These are phyloP conservation scores for Hypsizygus ulmarius DNA, from an alignment of 1,284 basidiomycete species.

Conservation along the genomic window DNA sequence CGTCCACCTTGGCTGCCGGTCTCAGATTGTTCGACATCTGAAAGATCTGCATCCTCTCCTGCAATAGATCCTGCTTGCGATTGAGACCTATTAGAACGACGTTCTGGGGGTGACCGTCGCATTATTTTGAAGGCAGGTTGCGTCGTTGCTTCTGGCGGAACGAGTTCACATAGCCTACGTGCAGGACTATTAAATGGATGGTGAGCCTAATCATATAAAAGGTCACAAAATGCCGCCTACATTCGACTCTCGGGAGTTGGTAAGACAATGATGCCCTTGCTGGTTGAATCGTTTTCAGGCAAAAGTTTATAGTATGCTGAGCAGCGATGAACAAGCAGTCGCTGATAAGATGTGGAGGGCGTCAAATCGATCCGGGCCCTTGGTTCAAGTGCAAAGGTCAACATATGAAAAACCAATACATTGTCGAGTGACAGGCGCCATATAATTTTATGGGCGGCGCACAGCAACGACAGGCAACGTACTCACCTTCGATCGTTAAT, in stretches of 20 bases:
- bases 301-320: conserved; percentile 71
- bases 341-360: conserved; percentile 74
- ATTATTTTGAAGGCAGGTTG: conserved; percentile 83
- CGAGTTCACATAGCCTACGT: conserved; percentile 70
- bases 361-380: conserved; percentile 62
- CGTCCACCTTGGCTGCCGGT: conserved; percentile 69
- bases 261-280: conserved; percentile 59
- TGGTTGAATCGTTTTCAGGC: conserved; percentile 63
- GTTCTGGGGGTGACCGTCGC: conserved; percentile 57
- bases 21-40: conserved; percentile 75
- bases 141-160: conserved; percentile 64
- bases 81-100: conserved; percentile 45
- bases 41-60: conserved; percentile 70
- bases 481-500: conserved; percentile 66
- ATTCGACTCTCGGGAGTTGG: conserved; percentile 64
- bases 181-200: conserved; percentile 47
- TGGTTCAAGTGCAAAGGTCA: conserved; percentile 3
- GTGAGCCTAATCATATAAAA: background rate
- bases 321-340: conserved; percentile 79
- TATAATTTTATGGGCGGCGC: conserved; percentile 11
- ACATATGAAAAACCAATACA: background rate
- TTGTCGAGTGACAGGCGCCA: background rate
- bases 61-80: conserved; percentile 66
- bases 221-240: conserved; percentile 42
- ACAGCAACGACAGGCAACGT: conserved; percentile 4